Base-by-base conservation (phyloP, 441 rosid species). In the Hura crepitans region DNA sequence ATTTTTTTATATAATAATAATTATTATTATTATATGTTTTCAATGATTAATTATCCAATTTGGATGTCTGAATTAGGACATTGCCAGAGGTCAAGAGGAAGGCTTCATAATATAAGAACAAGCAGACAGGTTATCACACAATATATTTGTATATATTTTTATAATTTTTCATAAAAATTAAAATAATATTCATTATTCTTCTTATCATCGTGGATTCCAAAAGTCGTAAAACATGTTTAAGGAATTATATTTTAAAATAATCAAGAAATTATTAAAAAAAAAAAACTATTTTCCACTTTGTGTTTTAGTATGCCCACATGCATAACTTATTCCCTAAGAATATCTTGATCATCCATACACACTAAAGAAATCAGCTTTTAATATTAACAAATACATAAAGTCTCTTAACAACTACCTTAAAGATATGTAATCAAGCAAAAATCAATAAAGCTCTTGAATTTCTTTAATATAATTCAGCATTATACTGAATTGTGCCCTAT, bases 81-180 rank as follows among this genome's bases (percentile, higher is more conserved):
- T 49, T 72, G 72, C 33, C 62, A 72, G 47, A 72, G 59, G 58
- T 47, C 65, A 27, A 33, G 39, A 46, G 22, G 79, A 78, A 79
- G 73, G 75, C 68, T 77, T 71, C 80, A 47, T 62, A 58, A 50
- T 60, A 71, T 65, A 66, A 71, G 66, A 69, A 69, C 71, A 78
- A 73, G 30, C 54, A 62, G 81, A 66, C 77, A 74, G 75, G 39
- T 57, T 20, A 74, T 57, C 66, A 54, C 73, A 47, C 47, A 5
- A 39, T 42, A 37, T 37, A 30, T 13, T 9, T 30, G 6, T 9
- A 25, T 8, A 63, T 37, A 20, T 45, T 11, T n/a, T 28, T 28
- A 20, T 17, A 35, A 35, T 50, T 9, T 2, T 49, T 35, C n/a
- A 28, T 58, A 58, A 59, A 42, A 13, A 42, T 23, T 37, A 42